Evolutionary conservation across 2,329 filamentous ascomycete genomes (phyloP).

Genomic region (Apiospora kogelbergensis): DNA sequence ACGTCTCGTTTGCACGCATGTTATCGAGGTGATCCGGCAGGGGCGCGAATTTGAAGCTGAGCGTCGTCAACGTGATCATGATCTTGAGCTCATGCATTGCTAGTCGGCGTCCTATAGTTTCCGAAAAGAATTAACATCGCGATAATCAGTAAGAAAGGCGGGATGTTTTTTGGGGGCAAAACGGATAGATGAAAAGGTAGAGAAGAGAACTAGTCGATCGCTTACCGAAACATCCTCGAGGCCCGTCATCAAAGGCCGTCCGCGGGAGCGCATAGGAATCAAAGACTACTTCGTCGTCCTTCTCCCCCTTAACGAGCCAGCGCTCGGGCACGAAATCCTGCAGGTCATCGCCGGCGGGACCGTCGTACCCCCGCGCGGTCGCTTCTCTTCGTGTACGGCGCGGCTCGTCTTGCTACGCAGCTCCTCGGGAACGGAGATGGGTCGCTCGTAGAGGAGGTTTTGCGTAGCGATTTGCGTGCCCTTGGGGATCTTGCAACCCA

Average conservation of each 20-base stretch:
- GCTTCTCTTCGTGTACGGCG: background rate
- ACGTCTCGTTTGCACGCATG: slow-evolving; percentile 16
- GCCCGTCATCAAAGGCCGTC: slow-evolving; percentile 18
- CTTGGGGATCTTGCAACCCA: background rate
- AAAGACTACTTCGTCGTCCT: slow-evolving; percentile 14
- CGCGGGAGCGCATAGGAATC: slow-evolving; percentile 15
- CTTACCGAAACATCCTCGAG: slow-evolving; percentile 22
- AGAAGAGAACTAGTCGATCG: background rate
- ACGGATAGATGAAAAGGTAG: background rate
- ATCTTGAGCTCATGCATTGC: slow-evolving; percentile 21
- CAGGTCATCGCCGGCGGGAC: slow-evolving; percentile 11
- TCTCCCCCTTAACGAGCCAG: slow-evolving; percentile 16
- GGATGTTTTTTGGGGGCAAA: background rate
- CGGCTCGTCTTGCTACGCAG: background rate
- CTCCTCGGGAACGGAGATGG: background rate
- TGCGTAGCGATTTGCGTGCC: background rate
- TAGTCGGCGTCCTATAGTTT: slow-evolving; percentile 14
- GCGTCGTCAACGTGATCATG: slow-evolving; percentile 18
- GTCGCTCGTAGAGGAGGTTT: background rate
- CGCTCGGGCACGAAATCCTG: slow-evolving; percentile 17
- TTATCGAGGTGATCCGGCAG: slow-evolving; percentile 18
- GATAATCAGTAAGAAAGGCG: background rate
- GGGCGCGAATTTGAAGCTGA: slow-evolving; percentile 19
- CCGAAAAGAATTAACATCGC: background rate
- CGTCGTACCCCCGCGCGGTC: slow-evolving; percentile 3